Percentiles rank a stretch among this genome's conserved stretches.
phyloP scores from a whole-genome alignment of 768 basidiomycete species.

The Tricholoma saponaceum region DNA sequence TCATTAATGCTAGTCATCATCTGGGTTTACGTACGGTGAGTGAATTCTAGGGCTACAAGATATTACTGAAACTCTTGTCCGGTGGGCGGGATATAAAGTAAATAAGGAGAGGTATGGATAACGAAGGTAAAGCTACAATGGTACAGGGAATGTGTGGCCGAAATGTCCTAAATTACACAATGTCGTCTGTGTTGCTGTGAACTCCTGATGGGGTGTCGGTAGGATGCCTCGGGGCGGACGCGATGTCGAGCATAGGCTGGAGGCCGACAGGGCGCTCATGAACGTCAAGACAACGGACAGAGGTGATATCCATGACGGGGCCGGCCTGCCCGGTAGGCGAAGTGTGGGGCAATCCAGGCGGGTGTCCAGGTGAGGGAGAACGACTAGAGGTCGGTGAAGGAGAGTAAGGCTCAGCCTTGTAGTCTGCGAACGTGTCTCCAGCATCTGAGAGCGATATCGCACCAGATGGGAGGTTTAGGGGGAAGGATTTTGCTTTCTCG shows the following conservation, averaged over 20 bases:
- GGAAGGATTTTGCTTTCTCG: slow-evolving; percentile 30
- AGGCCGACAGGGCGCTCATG: neutral
- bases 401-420: slow-evolving; percentile 24
- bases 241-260: neutral
- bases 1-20: neutral
- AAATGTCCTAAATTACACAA: neutral
- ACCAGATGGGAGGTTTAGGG: slow-evolving; percentile 31
- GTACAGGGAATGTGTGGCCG: slow-evolving; percentile 3
- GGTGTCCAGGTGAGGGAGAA: slow-evolving; percentile 14
- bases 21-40: neutral
- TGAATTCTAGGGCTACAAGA: neutral
- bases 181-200: neutral
- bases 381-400: slow-evolving; percentile 32
- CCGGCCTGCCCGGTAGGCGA: slow-evolving; percentile 13
- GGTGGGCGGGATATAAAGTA: neutral
- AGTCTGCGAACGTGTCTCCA: slow-evolving; percentile 35
- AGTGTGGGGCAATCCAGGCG: neutral
- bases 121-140: slow-evolving; percentile 16
- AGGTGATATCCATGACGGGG: slow-evolving; percentile 27
- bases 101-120: neutral
- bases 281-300: slow-evolving; percentile 15
- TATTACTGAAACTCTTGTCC: neutral
- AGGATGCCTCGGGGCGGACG: neutral
- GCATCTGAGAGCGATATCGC: slow-evolving; percentile 32
- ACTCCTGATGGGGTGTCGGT: neutral